Evolutionary conservation across 2,329 filamentous ascomycete genomes (phyloP).

Genomic region (Claviceps sp.): DNA sequence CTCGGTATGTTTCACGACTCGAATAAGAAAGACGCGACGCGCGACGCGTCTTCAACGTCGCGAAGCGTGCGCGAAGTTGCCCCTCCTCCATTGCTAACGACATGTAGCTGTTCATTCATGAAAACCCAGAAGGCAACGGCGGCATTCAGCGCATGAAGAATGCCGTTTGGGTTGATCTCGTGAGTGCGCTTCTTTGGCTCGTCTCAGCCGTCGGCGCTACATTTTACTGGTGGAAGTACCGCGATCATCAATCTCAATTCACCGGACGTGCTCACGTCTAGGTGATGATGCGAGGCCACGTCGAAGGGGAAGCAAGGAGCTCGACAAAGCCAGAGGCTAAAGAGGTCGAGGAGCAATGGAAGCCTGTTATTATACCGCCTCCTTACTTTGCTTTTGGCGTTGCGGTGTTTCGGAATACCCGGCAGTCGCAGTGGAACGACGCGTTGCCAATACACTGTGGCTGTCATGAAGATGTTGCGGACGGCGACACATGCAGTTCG

Average conservation of each 20-base stretch:
- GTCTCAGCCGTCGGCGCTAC: conserved; percentile 42
- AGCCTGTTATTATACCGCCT: neutral
- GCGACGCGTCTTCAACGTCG: neutral
- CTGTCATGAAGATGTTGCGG: neutral
- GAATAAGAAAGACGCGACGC: neutral
- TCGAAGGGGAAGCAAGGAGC: neutral
- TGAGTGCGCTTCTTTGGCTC: conserved; percentile 65
- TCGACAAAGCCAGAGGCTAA: neutral
- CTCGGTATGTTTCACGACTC: conserved; percentile 27
- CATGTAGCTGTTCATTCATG: conserved; percentile 53
- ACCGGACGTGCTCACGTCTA: conserved; percentile 45
- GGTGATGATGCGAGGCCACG: conserved; percentile 8
- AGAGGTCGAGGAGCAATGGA: neutral
- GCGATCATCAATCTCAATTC: conserved; percentile 38
- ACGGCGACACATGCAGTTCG: neutral
- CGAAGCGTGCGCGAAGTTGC: neutral
- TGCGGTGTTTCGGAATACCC: neutral
- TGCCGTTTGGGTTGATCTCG: conserved; percentile 71
- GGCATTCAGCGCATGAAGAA: conserved; percentile 68
- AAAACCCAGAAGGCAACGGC: conserved; percentile 47
- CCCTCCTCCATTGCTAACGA: neutral
- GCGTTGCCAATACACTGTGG: neutral
- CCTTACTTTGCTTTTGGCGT: conserved; percentile 3
- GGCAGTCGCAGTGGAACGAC: neutral
- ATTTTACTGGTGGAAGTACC: conserved; percentile 45